Conservation (phyloP, 2,329 filamentous ascomycete genomes). For the Fragosphaeria purpurea region DNA sequence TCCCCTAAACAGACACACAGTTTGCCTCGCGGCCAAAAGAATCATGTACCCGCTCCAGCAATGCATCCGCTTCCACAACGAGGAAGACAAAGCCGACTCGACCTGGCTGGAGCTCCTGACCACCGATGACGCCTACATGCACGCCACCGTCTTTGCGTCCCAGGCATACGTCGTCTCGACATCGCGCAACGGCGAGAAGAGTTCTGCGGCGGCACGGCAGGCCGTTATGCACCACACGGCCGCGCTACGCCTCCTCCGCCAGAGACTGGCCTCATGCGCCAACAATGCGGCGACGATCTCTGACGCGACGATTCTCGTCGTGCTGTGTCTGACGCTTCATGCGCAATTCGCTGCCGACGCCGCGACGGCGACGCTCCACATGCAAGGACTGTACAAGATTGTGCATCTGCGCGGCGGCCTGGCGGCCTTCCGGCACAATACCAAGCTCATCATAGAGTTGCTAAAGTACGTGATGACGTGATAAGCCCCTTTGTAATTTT, state of each 20-base stretch:
- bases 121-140: conserved; percentile 25
- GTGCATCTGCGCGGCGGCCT: conserved; percentile 27
- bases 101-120: conserved; percentile 23
- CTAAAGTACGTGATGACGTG: conserved; percentile 16
- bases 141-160: conserved; percentile 24
- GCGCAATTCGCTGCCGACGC: conserved; percentile 20
- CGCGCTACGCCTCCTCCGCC: too few species aligned
- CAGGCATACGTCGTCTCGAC: conserved; percentile 17
- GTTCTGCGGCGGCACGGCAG: too few species aligned
- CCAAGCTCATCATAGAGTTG: conserved; percentile 26
- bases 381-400: conserved; percentile 18
- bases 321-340: conserved; percentile 22
- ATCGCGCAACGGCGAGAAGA: too few species aligned
- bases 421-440: conserved; percentile 18
- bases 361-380: too few species aligned
- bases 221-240: too few species aligned
- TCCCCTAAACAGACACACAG: conserved; percentile 11
- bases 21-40: conserved; percentile 22
- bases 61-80: conserved; percentile 19
- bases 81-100: conserved; percentile 4
- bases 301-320: conserved; percentile 20
- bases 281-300: conserved; percentile 15
- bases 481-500: not conserved
- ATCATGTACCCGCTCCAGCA: conserved; percentile 22
- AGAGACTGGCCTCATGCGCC: too few species aligned